Conservation (phyloP, 306 rosid species). For the Begonia fuchsioides region DNA sequence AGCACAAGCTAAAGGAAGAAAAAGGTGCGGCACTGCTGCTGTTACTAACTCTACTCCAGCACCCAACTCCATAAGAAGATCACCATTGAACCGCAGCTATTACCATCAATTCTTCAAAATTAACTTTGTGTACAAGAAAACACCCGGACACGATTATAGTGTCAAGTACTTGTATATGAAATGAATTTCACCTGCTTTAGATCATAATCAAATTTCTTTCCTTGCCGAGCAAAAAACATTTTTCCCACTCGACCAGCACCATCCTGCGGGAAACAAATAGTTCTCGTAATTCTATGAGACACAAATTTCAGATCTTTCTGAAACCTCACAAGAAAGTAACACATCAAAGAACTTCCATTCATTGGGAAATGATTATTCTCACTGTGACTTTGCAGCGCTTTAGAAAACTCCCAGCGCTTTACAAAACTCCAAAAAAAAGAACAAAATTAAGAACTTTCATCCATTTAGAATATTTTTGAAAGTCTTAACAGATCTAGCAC, state of each 20-base stretch:
- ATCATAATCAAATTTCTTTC: constrained; percentile 94
- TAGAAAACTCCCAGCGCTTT: too few species aligned
- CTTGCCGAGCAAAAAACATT: constrained; percentile 95
- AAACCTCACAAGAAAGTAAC: too few species aligned
- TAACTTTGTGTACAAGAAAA: too few species aligned
- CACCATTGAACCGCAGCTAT: constrained; percentile 85
- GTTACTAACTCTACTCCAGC: constrained; percentile 92
- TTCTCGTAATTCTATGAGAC: not conserved
- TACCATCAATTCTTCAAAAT: constrained; percentile 1
- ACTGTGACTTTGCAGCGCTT: too few species aligned
- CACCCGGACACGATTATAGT: not conserved
- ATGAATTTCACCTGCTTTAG: constrained; percentile 61
- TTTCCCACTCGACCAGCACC: constrained; percentile 99
- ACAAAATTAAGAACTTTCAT: too few species aligned
- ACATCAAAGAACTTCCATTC: too few species aligned
- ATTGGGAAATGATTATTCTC: too few species aligned
- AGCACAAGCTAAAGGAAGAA: constrained; percentile 98
- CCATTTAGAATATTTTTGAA: too few species aligned
- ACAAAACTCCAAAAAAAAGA: too few species aligned
- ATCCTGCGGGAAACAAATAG: constrained; percentile 31
- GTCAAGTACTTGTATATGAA: constrained; percentile 8
- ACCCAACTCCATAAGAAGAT: constrained; percentile 95
- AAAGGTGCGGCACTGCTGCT: constrained; percentile 78
- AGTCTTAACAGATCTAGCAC: too few species aligned
- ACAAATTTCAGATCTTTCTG: too few species aligned